phyloP scores from a whole-genome alignment of 202 grass and related monocot genomes.

The Setaria italica region DNA sequence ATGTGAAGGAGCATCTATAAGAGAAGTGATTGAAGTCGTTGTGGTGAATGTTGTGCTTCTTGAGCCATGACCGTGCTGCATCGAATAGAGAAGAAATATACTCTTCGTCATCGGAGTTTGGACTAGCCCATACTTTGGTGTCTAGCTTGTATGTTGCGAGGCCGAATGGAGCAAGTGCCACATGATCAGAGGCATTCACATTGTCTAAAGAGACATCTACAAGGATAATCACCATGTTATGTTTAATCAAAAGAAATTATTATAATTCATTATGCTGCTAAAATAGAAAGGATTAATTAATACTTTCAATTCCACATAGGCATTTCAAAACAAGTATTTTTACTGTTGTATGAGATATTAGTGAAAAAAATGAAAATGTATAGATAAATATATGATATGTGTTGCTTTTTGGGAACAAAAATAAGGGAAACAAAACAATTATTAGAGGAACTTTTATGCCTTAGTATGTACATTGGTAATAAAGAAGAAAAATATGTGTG shows the following conservation, averaged over 20 bases:
- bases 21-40: conserved; percentile 74
- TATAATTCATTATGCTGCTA: neutral
- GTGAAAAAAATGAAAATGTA: neutral
- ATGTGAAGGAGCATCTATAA: neutral
- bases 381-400: neutral
- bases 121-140: conserved; percentile 50
- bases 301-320: neutral
- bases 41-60: conserved; percentile 53
- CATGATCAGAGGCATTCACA: neutral
- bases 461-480: neutral
- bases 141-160: conserved; percentile 63
- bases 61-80: conserved; percentile 65
- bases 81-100: conserved; percentile 43
- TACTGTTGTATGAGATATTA: neutral
- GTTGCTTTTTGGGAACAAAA: neutral
- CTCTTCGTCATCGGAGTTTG: conserved; percentile 50
- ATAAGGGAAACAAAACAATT: neutral
- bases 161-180: conserved; percentile 50
- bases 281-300: neutral
- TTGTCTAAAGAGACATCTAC: conserved; percentile 7
- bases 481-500: neutral
- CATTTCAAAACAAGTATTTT: neutral
- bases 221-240: neutral
- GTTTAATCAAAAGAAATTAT: neutral
- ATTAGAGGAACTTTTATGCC: neutral